Percentiles rank a stretch among this genome's conserved stretches.
Evolutionary conservation across 306 rosid species (phyloP).

Genomic region (Casuarina glauca): DNA sequence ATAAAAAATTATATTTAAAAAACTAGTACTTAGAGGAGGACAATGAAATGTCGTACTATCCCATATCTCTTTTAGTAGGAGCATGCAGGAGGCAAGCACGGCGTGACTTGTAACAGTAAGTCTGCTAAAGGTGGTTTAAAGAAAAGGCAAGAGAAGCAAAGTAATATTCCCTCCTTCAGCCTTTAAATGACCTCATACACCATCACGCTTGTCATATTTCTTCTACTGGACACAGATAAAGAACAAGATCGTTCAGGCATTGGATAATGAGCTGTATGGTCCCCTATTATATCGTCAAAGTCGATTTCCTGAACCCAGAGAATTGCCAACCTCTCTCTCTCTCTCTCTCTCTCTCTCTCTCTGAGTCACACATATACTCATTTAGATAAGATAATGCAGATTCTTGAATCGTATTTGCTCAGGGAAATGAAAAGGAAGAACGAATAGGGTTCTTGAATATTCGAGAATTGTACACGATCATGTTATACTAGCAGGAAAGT

Average conservation of each 20-base stretch:
- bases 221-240: slow-evolving; percentile 27
- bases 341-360: slow-evolving; percentile 20
- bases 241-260: slow-evolving; percentile 23
- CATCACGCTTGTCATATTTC: slow-evolving; percentile 32
- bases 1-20: too few relatives aligned
- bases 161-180: slow-evolving; percentile 3
- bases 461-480: neutral
- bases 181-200: slow-evolving; percentile 34
- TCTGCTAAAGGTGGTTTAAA: neutral
- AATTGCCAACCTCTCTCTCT: neutral
- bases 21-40: neutral
- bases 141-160: neutral
- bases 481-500: neutral
- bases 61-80: neutral
- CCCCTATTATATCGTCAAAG: slow-evolving; percentile 33
- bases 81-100: neutral
- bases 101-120: neutral
- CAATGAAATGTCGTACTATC: neutral
- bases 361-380: neutral
- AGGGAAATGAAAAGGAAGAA: too few relatives aligned
- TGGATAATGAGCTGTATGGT: slow-evolving; percentile 37
- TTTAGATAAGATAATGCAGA: slow-evolving; percentile 29
- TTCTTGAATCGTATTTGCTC: slow-evolving; percentile 8
- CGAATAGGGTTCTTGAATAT: neutral
- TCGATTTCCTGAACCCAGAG: slow-evolving; percentile 27